Conservation (phyloP, 2,329 filamentous ascomycete species). For the Hymenoscyphus albidus region DNA sequence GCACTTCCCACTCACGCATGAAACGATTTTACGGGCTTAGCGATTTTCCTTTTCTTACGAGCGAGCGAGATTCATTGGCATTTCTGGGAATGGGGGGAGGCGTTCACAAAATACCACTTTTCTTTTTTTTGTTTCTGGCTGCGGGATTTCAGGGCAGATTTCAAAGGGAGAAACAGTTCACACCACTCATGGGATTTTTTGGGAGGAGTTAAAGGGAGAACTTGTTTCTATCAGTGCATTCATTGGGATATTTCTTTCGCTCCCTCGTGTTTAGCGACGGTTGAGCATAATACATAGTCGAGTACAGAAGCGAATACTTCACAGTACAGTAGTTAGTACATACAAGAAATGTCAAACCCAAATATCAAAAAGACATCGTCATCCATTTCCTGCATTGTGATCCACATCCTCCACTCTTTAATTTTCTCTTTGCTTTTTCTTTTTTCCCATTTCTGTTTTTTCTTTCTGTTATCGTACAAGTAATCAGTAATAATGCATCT, state of each 20-base stretch:
- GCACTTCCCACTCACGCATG: constrained; percentile 6
- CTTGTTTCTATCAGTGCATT: background rate
- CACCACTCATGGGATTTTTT: constrained; percentile 6
- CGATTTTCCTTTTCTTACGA: constrained; percentile 8
- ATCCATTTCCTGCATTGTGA: background rate
- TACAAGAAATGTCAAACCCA: background rate
- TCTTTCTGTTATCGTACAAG: no score
- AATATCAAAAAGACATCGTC: background rate
- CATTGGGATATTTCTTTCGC: background rate
- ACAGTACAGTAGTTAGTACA: background rate
- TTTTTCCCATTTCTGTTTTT: no score
- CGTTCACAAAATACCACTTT: constrained; percentile 10
- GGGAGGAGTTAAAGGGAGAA: constrained; percentile 4
- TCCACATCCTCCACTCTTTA: background rate
- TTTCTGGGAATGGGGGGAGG: background rate
- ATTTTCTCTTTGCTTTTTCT: background rate
- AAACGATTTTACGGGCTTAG: background rate
- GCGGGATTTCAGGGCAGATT: background rate
- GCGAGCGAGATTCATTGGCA: constrained; percentile 1
- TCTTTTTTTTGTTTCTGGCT: background rate
- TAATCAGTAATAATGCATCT: no score
- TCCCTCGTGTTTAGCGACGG: constrained; percentile 4
- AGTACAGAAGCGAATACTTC: background rate
- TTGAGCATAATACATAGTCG: constrained; percentile 1
- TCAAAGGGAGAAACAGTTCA: constrained; percentile 4